Evolutionary conservation across 163 green algal genomes (phyloP), one percentile per base, ranked within the genome.

Genomic region (Botryococcus braunii): DNA sequence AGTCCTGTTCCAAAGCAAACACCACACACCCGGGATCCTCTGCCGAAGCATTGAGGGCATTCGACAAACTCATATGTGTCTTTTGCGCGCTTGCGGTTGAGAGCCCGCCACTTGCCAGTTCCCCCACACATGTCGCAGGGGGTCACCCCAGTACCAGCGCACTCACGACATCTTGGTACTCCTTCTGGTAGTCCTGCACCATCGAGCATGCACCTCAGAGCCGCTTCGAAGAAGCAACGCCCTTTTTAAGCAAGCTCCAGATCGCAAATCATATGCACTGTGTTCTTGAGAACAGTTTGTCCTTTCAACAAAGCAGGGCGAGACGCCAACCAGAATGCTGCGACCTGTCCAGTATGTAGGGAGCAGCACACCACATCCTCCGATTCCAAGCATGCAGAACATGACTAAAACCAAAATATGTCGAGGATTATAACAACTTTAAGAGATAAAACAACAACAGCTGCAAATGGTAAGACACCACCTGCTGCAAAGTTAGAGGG

Each of bases 81-180:
- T 78, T 95, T 97, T 43, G 62, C 56, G 47, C 80, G 71, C 68
- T 86, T 87, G 61, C 93, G 80, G 75, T 83, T 96, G 37, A 98
- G 83, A 1, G 92, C 93, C 21, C 91, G 83, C 93, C 93, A 98
- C 79, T 97, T 97, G 68, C 93, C 93, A 29, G 88, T 97, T 34
- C 93, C 93, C 23, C 93, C 93, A 75, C 93, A 98, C 93, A 98
- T 97, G 84, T 98, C 93, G 89, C 92, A 96, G 31, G 87, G 74
- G 0, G 83, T 71, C 13, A 92, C 78, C 37, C 91, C 91, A 5
- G 82, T 85, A 36, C 88, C 89, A 13, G 74, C 74, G 71, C 91
- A 97, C 70, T 97, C 89, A 23, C 76, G 64, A 78, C 90, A 96
- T 8, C 47, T 36, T 25, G 59, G 59, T 7, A 66, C 38, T 36